phyloP scores from a whole-genome alignment of 2,329 filamentous ascomycete species.

The Penicillium sp. region DNA sequence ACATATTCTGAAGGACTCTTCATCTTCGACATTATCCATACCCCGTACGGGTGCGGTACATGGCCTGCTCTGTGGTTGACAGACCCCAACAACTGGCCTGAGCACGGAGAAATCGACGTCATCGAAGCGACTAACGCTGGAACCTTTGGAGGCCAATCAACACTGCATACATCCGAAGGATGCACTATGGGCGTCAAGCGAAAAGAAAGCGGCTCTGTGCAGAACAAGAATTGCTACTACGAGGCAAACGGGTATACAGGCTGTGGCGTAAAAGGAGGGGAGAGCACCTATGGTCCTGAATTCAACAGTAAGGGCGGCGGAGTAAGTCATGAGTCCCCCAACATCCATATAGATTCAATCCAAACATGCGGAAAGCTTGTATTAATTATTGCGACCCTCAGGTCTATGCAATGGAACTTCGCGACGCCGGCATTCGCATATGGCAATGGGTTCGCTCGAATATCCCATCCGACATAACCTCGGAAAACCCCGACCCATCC shows the following conservation, averaged over 20 bases:
- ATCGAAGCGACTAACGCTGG: constrained; percentile 60
- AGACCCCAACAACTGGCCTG: constrained; percentile 61
- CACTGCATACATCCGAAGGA: constrained; percentile 59
- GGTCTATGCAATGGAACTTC: constrained; percentile 63
- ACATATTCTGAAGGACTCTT: constrained; percentile 63
- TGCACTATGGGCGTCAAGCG: constrained; percentile 55
- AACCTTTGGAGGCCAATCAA: constrained; percentile 57
- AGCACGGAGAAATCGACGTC: constrained; percentile 63
- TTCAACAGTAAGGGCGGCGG: constrained; percentile 60
- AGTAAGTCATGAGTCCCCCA: constrained; percentile 26
- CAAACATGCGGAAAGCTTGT: too few species aligned
- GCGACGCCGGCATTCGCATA: constrained; percentile 61
- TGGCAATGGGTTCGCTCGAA: constrained; percentile 57
- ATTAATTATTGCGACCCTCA: constrained; percentile 8
- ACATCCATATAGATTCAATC: not conserved
- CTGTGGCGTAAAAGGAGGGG: constrained; percentile 53
- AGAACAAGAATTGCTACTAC: constrained; percentile 54
- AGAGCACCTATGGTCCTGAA: constrained; percentile 50
- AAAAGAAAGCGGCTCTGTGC: constrained; percentile 51
- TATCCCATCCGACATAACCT: constrained; percentile 56
- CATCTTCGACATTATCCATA: constrained; percentile 64
- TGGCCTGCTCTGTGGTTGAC: constrained; percentile 68
- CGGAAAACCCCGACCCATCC: constrained; percentile 57
- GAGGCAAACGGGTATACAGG: constrained; percentile 55
- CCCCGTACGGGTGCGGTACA: constrained; percentile 61